Evolutionary conservation across 352 stramenopile species (phyloP).

Genomic region (Phytophthora rubi): DNA sequence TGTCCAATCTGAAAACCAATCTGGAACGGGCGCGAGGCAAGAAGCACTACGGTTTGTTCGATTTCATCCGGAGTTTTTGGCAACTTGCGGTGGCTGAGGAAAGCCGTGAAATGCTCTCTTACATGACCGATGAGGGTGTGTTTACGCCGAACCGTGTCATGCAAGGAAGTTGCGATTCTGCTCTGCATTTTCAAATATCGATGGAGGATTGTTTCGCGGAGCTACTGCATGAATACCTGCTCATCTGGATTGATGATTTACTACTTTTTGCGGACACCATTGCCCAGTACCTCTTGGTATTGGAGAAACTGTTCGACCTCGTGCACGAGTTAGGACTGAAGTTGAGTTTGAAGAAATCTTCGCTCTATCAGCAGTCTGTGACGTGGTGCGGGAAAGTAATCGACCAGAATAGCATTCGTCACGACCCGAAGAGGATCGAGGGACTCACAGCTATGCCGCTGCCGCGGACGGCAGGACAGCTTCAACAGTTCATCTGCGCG

Average conservation of each 20-base stretch:
- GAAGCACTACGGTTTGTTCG: conserved; percentile 16
- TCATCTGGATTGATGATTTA: conserved; percentile 12
- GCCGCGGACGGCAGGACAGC: not conserved
- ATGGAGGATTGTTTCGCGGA: conserved; percentile 10
- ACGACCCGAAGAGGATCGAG: conserved; percentile 8
- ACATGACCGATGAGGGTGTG: conserved; percentile 27
- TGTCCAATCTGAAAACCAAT: conserved; percentile 17
- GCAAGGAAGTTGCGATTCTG: conserved; percentile 10
- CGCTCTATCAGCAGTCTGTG: conserved; percentile 4
- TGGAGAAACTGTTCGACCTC: conserved; percentile 8
- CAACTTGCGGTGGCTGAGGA: conserved; percentile 17
- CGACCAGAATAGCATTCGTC: not conserved
- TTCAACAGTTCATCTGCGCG: conserved; percentile 6
- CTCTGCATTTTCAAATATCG: conserved; percentile 1
- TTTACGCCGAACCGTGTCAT: conserved; percentile 5
- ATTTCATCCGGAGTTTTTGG: conserved; percentile 34
- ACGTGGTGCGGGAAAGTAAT: conserved; percentile 10
- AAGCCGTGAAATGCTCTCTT: conserved; percentile 23
- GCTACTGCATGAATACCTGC: not conserved
- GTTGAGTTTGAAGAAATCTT: conserved; percentile 8
- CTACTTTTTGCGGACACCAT: conserved; percentile 6
- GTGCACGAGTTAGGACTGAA: not conserved
- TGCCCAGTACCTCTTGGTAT: not conserved
- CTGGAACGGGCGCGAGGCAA: conserved; percentile 3
- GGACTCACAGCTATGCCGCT: not conserved